Base-by-base conservation (phyloP, 305 asterid genomes). In the Rubia occidens region DNA sequence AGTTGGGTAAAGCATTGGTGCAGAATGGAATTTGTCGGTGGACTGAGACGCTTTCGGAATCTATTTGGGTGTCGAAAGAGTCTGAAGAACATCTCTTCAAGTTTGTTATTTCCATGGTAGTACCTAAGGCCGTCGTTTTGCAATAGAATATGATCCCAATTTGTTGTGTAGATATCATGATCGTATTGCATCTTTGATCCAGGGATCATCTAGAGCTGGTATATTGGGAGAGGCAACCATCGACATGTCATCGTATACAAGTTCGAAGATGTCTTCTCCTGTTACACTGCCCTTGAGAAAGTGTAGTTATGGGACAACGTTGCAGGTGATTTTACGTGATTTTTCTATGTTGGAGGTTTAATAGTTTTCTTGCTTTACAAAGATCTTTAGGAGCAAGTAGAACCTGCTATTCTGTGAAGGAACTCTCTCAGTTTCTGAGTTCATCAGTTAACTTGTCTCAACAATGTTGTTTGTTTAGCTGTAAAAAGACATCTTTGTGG, bases 151-250 rank as follows among this genome's bases (percentile, higher is more conserved):
- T 11, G 18, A 24, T 66, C 18, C 4, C 11, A 17, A 35, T 18
- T 29, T 24, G 7, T 26, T 60, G 15, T 43, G 51, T 44, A 29
- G 51, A 42, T 67, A 3, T 62, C 60, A 39, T 68, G 11, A 55
- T 69, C 66, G 20, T 69, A n/a, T 78, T 63, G 45, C 24, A 24
- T 61, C 43, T 70, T 61, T 45, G 72, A 73, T 77, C 62, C 71
- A 93, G 98, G 95, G 95, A 40, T 81, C 90, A 42, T 83, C 95
- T 35, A 85, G 95, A 82, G 81, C 91, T 62, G 89, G 84, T 73
- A 82, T 76, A 66, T 92, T 94, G 20, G 99, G 99, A 67, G 99
- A 94, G 79, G 85, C 81, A 66, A 85, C 73, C n/a, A 72, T 90
- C 77, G 84, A 94, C 65, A 20, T 89, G 78, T 85, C 88, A 69